phyloP scores from a whole-genome alignment of 2,329 filamentous ascomycete genomes.

The Claviceps digitariae region DNA sequence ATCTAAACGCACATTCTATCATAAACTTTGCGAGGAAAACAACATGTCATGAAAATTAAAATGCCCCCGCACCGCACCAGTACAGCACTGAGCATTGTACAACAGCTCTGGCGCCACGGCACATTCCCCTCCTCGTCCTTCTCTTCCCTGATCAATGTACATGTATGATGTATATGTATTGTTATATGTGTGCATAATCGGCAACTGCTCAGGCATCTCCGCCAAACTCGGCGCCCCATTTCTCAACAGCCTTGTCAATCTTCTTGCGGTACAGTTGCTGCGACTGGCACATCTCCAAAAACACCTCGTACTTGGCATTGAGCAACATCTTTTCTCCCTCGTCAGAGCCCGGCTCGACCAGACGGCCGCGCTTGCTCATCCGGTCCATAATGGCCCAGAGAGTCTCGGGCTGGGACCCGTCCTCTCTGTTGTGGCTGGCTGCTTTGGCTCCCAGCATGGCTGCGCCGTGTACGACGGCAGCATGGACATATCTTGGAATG shows the following conservation, averaged over 20 bases:
- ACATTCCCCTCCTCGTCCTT: neutral
- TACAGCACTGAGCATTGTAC: too few species aligned
- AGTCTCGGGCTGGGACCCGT: slow-evolving; percentile 60
- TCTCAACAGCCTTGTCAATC: slow-evolving; percentile 50
- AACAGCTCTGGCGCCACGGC: neutral
- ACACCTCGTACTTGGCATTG: slow-evolving; percentile 86
- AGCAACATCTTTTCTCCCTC: slow-evolving; percentile 65
- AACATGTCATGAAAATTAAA: neutral
- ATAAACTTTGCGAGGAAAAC: neutral
- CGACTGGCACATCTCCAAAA: slow-evolving; percentile 77
- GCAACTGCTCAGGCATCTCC: neutral
- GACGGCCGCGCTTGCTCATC: slow-evolving; percentile 85
- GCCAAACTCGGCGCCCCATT: slow-evolving; percentile 21
- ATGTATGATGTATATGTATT: too few species aligned
- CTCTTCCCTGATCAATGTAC: neutral
- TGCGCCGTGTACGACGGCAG: slow-evolving; percentile 92
- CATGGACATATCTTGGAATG: slow-evolving; percentile 86
- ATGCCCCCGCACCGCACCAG: neutral
- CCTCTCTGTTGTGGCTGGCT: slow-evolving; percentile 62
- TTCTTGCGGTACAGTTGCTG: slow-evolving; percentile 72
- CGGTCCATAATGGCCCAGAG: slow-evolving; percentile 97
- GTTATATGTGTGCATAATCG: neutral
- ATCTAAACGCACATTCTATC: too few species aligned
- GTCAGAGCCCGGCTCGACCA: slow-evolving; percentile 63
- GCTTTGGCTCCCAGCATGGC: slow-evolving; percentile 97